Conservation (phyloP, 2,329 filamentous ascomycete species). For the Aureobasidium sp. region DNA sequence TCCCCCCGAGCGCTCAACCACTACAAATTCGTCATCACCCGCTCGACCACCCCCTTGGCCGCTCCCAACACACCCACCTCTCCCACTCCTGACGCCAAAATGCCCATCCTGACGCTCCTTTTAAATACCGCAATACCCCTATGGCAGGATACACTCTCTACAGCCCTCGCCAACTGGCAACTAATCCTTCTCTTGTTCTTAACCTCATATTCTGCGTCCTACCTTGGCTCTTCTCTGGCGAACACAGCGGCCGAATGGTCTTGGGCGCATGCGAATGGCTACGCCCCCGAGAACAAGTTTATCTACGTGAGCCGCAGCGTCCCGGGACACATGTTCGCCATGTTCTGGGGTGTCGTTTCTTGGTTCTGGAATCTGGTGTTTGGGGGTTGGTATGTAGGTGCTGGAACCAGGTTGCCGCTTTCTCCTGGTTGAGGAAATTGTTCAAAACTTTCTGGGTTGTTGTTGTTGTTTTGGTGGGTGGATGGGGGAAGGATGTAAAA, state of each 20-base stretch:
- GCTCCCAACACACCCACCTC: background rate
- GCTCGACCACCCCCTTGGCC: background rate
- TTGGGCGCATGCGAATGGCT: background rate
- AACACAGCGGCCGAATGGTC: background rate
- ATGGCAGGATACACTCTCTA: too few species aligned
- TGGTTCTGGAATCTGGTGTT: background rate
- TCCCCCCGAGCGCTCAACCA: background rate
- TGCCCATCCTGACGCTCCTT: too few species aligned
- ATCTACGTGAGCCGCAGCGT: background rate
- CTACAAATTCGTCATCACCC: background rate
- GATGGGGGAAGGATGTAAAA: too few species aligned
- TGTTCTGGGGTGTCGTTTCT: background rate
- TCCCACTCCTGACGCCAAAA: too few species aligned
- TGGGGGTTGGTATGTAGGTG: background rate
- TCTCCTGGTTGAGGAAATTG: background rate
- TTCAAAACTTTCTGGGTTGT: too few species aligned
- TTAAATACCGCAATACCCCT: too few species aligned
- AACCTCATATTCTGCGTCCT: background rate
- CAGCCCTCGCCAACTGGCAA: background rate
- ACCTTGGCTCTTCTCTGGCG: background rate
- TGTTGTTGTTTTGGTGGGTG: too few species aligned
- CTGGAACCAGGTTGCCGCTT: background rate
- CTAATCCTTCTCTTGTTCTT: background rate
- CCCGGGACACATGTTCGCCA: background rate
- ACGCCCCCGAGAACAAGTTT: background rate